These are phyloP conservation scores for Talaromyces trachyspermus DNA, from an alignment of 495 filamentous ascomycete genomes.

Conservation along the genomic window DNA sequence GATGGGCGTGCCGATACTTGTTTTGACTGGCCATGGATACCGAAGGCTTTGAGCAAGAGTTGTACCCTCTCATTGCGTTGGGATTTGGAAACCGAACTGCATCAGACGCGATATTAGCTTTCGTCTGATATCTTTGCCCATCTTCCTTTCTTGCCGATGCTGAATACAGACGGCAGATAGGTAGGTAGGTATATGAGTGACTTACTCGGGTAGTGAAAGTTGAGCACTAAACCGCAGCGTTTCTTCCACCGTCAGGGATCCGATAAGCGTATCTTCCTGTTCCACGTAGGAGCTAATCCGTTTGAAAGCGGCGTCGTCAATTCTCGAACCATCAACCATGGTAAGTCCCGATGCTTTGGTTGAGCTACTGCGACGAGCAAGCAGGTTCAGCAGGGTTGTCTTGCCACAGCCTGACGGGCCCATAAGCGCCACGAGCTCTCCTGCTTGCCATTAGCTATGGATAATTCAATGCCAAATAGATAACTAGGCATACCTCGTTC, in stretches of 20 bases:
- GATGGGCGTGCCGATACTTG: conserved; percentile 70
- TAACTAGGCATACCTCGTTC: conserved; percentile 19
- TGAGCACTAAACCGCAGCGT: conserved; percentile 63
- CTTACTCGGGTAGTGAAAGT: conserved; percentile 50
- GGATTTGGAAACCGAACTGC: conserved; percentile 30
- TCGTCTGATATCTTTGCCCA: too few species aligned
- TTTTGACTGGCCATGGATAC: conserved; percentile 54
- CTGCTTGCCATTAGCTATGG: conserved; percentile 25
- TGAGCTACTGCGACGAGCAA: conserved; percentile 51
- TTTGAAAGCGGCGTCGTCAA: conserved; percentile 23
- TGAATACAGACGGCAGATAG: too few species aligned
- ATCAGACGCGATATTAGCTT: too few species aligned
- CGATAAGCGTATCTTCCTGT: conserved; percentile 77
- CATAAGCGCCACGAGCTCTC: conserved; percentile 69
- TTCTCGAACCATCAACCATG: conserved; percentile 49
- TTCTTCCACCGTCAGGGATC: conserved; percentile 68
- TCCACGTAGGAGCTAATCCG: conserved; percentile 66
- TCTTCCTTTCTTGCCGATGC: too few species aligned
- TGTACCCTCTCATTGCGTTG: conserved; percentile 49
- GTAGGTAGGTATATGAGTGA: too few species aligned
- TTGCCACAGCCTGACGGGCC: conserved; percentile 72
- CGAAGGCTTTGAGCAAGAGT: conserved; percentile 52
- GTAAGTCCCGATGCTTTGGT: conserved; percentile 40
- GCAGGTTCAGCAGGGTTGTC: conserved; percentile 67
- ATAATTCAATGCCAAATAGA: conserved; percentile 5